Percentiles rank a stretch among this genome's conserved stretches.
These are phyloP conservation scores for Schwanniomyces yamadae DNA, from an alignment of 805 yeast genomes.

Conservation along the genomic window DNA sequence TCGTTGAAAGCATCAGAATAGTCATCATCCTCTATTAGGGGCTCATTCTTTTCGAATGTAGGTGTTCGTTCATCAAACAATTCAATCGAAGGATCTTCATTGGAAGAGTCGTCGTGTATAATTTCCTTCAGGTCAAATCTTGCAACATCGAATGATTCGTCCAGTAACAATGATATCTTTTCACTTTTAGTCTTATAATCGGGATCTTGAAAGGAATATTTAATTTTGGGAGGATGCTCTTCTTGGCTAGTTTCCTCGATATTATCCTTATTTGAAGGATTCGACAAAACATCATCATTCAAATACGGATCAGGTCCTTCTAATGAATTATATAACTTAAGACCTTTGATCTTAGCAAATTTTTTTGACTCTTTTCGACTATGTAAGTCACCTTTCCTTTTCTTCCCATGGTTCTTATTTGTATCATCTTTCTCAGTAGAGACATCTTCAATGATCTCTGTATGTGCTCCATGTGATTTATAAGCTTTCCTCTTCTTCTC, in stretches of 20 bases:
- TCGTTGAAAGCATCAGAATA: slow-evolving; percentile 1
- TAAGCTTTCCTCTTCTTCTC: slow-evolving; percentile 8
- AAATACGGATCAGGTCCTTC: slow-evolving; percentile 5
- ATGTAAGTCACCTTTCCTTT: no score
- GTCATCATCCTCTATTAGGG: slow-evolving; percentile 3
- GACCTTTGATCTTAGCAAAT: slow-evolving; percentile 1
- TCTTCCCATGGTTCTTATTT: background rate
- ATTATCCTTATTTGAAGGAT: background rate
- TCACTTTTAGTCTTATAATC: no score
- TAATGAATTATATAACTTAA: slow-evolving; percentile 5
- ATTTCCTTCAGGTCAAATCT: no score
- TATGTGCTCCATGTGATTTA: background rate
- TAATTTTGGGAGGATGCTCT: no score
- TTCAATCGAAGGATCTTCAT: no score
- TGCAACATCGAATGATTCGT: no score
- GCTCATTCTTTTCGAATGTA: no score
- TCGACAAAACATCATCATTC: background rate
- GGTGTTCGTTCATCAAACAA: no score
- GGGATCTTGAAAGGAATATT: no score
- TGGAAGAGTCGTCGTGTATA: no score
- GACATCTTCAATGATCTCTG: background rate
- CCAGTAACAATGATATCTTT: no score
- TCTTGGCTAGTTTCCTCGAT: no score
- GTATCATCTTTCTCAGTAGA: background rate
- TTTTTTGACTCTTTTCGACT: slow-evolving; percentile 1